phyloP scores from a whole-genome alignment of 2,329 filamentous ascomycete genomes.

The Neurospora sp. region DNA sequence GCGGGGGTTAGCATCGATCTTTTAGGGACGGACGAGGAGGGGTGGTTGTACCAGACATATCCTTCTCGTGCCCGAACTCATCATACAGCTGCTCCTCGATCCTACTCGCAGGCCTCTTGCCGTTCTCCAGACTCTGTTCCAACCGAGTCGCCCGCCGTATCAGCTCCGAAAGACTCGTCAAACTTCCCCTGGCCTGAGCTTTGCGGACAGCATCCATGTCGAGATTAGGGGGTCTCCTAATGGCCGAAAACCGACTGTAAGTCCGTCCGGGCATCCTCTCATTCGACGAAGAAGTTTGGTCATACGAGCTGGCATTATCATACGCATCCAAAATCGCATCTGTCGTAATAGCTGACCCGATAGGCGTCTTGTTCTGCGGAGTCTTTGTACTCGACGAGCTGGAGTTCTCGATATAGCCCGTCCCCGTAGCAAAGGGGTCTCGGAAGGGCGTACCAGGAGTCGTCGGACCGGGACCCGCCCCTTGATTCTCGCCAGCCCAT shows the following conservation, averaged over 20 bases:
- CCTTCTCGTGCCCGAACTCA: conserved; percentile 29
- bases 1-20: conserved; percentile 13
- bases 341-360: conserved; percentile 26
- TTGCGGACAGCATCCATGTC: conserved; percentile 75
- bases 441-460: conserved; percentile 24
- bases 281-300: not conserved
- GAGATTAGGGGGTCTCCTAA: conserved; percentile 60
- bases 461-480: conserved; percentile 27
- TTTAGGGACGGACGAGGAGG: conserved; percentile 1
- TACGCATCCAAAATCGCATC: conserved; percentile 42
- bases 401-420: conserved; percentile 36
- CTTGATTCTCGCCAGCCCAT: conserved; percentile 23
- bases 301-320: conserved; percentile 17
- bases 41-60: conserved; percentile 27
- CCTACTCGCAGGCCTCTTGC: conserved; percentile 53
- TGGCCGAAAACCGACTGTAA: conserved; percentile 42
- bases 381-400: conserved; percentile 33
- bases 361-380: conserved; percentile 4
- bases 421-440: conserved; percentile 23
- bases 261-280: conserved; percentile 17
- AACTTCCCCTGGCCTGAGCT: conserved; percentile 74
- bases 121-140: conserved; percentile 79
- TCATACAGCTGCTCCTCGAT: conserved; percentile 40
- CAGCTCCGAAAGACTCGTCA: conserved; percentile 86
- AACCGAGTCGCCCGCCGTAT: conserved; percentile 81